Base-by-base conservation (phyloP, 2,329 filamentous ascomycete species). In the Furcasterigmium furcatum region DNA sequence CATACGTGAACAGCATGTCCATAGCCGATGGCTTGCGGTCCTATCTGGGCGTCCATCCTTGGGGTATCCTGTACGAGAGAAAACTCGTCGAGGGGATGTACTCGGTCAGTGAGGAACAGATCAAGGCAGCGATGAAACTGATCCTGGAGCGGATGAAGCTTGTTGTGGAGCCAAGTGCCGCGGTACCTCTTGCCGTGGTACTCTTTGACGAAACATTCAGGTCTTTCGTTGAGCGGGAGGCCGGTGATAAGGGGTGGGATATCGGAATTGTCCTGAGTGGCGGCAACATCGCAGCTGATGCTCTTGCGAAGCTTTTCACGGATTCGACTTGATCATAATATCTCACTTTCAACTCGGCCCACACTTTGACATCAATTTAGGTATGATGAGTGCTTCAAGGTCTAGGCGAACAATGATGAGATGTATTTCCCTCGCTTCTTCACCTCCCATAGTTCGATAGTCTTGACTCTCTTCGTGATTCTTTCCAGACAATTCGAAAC, bases 1-100 rank as follows among this genome's bases (percentile, higher is more conserved):
- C 79, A 52, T 64, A 62, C 1, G 91, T 96, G 18, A 82, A 79
- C 55, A 82, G 85, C 1, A 73, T 92, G 14, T 96, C 92, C 0
- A 84, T 97, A 29, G 92, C 91, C 0, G 92, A 97, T 65, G 92
- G 92, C 0, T 68, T 97, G 60, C 76, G 92, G 21, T 96, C 91
- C 16, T 90, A 89, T 0, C 77, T 96, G 0, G 91, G 91, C 0
- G 61, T 71, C 39, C 71, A 84, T 45, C 90, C 90, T 1, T 97
- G 90, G 89, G 66, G 60, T 8, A 73, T 96, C 32, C 87, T 96
- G 54, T 83, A 83, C 54, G 81, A 91, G 60, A 70, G 76, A 46
- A 64, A 68, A n/a, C 82, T 94, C 47, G 85, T 96, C 1, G 60
- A 69, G 3, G 85, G 79, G 1, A 79, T 96, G 57, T 83, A 80